Percentiles rank a stretch among this genome's conserved stretches.
Conservation (phyloP, 257 asterid genomes). For the Solanum commersonii region DNA sequence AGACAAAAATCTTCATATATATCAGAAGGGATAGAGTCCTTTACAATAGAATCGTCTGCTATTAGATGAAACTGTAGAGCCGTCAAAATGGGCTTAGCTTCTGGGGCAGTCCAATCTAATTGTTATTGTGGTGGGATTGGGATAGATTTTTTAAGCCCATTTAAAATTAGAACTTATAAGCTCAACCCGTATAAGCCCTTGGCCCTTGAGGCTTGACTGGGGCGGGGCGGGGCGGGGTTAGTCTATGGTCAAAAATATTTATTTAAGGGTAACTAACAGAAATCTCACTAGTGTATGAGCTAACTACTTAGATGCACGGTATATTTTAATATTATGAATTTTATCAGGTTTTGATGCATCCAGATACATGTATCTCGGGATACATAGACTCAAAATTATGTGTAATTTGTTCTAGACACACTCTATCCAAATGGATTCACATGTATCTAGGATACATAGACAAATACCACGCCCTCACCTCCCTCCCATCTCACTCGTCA, state of each 20-base stretch:
- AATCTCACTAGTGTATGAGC: background rate
- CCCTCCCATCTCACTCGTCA: background rate
- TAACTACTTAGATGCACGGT: background rate
- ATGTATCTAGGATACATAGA: background rate
- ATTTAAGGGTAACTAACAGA: background rate
- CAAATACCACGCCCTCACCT: background rate
- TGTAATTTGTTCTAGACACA: background rate
- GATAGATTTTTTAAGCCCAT: too few species aligned
- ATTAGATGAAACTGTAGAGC: background rate
- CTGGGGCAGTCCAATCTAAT: background rate
- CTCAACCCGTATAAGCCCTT: background rate
- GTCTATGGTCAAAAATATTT: background rate
- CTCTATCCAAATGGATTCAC: background rate
- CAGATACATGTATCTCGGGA: background rate
- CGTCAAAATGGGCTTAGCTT: background rate
- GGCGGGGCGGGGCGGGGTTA: background rate
- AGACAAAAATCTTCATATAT: background rate
- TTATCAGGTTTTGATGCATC: background rate
- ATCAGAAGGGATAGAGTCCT: background rate
- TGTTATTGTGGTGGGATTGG: too few species aligned
- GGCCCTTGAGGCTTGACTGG: background rate
- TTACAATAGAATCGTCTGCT: too few species aligned
- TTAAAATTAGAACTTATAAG: background rate
- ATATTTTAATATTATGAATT: too few species aligned
- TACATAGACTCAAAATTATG: background rate